Conservation (phyloP, 2,329 filamentous ascomycete genomes). For the Exophiala sideris region DNA sequence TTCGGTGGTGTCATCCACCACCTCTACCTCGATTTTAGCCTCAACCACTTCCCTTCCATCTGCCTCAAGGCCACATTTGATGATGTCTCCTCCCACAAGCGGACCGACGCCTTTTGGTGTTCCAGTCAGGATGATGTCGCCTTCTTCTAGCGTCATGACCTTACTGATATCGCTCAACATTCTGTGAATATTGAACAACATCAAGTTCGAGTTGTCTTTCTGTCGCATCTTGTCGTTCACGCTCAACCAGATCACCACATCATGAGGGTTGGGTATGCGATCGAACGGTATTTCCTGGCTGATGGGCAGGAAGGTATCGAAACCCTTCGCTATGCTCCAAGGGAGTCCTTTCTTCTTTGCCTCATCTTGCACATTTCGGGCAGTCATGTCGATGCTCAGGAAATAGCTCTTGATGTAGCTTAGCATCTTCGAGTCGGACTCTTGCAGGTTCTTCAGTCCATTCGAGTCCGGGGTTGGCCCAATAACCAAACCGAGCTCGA, state of each 20-base stretch:
- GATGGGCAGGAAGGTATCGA: constrained; percentile 94
- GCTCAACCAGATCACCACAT: constrained; percentile 78
- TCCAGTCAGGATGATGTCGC: constrained; percentile 92
- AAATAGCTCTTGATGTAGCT: constrained; percentile 83
- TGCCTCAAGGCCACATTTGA: constrained; percentile 78
- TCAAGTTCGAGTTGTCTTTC: constrained; percentile 83
- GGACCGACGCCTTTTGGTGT: constrained; percentile 93
- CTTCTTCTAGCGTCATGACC: constrained; percentile 89
- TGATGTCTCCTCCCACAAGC: constrained; percentile 79
- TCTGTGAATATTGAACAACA: constrained; percentile 87
- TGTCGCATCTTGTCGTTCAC: constrained; percentile 79
- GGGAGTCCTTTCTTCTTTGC: constrained; percentile 96
- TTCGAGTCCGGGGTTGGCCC: constrained; percentile 57
- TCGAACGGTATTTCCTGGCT: constrained; percentile 76
- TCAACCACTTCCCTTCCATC: constrained; percentile 79
- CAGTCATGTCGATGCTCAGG: constrained; percentile 95
- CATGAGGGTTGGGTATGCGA: constrained; percentile 79
- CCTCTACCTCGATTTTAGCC: constrained; percentile 75
- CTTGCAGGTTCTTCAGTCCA: constrained; percentile 66
- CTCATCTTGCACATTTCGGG: constrained; percentile 90
- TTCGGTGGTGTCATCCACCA: constrained; percentile 66
- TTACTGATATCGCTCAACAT: constrained; percentile 87
- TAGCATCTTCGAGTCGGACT: constrained; percentile 57
- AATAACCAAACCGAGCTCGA: constrained; percentile 87
- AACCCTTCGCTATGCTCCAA: constrained; percentile 95